A percentile compares a stretch with the other conserved stretches of the same genome.
These are phyloP conservation scores for Metroxylon sagu DNA, from an alignment of 176 grass and related monocot genomes.

Conservation along the genomic window DNA sequence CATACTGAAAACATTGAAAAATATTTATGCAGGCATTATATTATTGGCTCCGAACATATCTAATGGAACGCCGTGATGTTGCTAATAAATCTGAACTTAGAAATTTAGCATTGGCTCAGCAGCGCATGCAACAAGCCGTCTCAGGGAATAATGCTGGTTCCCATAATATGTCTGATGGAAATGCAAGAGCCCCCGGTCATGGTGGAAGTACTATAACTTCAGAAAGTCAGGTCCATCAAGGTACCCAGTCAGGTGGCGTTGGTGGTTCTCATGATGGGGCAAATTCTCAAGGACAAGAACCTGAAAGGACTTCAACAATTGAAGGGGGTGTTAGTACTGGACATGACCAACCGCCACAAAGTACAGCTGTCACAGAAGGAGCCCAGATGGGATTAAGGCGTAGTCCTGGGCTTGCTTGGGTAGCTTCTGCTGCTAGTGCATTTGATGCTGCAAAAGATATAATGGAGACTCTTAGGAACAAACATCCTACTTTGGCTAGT, in stretches of 20 bases:
- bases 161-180: conserved; percentile 40
- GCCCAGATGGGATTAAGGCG: conserved; percentile 50
- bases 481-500: conserved; percentile 48
- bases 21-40: conserved; percentile 70
- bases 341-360: conserved; percentile 71
- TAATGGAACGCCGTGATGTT: conserved; percentile 97
- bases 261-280: conserved; percentile 62
- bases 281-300: conserved; percentile 63
- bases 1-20: neutral
- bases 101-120: conserved; percentile 59
- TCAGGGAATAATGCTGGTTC: conserved; percentile 51
- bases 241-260: conserved; percentile 39
- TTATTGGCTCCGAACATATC: conserved; percentile 95
- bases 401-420: conserved; percentile 56
- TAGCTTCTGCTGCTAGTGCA: conserved; percentile 75
- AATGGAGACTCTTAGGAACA: conserved; percentile 97
- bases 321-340: conserved; percentile 43
- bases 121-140: conserved; percentile 87
- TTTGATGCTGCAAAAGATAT: conserved; percentile 99
- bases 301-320: conserved; percentile 43
- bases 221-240: conserved; percentile 57
- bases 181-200: conserved; percentile 22
- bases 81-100: conserved; percentile 90
- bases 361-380: conserved; percentile 42
- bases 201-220: conserved; percentile 44